Evolutionary conservation across 306 rosid genomes (phyloP).

Genomic region (Quercus ilex): DNA sequence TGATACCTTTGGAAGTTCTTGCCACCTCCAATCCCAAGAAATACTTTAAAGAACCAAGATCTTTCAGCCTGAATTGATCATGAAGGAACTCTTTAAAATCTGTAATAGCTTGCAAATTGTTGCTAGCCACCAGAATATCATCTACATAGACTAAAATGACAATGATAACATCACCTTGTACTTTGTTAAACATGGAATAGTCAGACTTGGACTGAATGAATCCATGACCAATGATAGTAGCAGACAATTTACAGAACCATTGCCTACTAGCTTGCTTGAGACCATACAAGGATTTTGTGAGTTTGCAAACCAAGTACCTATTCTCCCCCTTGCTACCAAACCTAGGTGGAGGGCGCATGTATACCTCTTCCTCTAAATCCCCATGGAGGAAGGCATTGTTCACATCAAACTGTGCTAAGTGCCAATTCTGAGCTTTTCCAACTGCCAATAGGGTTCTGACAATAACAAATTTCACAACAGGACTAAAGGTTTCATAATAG

Average conservation of each 20-base stretch:
- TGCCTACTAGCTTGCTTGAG: not conserved
- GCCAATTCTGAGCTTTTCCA: not conserved
- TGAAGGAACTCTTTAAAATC: not conserved
- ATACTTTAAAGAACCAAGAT: not conserved
- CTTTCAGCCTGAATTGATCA: not conserved
- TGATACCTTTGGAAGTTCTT: no score
- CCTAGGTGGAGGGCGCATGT: not conserved
- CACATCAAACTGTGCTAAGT: not conserved
- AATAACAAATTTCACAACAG: not conserved
- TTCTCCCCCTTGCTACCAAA: not conserved
- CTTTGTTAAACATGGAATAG: not conserved
- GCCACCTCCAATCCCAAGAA: not conserved
- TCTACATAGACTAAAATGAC: not conserved
- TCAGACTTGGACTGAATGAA: not conserved
- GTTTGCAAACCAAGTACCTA: not conserved
- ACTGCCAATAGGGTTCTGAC: not conserved
- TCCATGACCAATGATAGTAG: not conserved
- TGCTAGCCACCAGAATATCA: not conserved
- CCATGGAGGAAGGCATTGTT: not conserved
- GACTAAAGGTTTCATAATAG: not conserved
- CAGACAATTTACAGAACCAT: not conserved
- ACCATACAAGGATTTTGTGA: not conserved
- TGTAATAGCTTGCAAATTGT: not conserved
- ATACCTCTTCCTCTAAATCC: not conserved
- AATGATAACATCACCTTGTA: not conserved